These are phyloP conservation scores for Ascochyta pisi DNA, from an alignment of 2,329 filamentous ascomycete genomes.

Conservation along the genomic window DNA sequence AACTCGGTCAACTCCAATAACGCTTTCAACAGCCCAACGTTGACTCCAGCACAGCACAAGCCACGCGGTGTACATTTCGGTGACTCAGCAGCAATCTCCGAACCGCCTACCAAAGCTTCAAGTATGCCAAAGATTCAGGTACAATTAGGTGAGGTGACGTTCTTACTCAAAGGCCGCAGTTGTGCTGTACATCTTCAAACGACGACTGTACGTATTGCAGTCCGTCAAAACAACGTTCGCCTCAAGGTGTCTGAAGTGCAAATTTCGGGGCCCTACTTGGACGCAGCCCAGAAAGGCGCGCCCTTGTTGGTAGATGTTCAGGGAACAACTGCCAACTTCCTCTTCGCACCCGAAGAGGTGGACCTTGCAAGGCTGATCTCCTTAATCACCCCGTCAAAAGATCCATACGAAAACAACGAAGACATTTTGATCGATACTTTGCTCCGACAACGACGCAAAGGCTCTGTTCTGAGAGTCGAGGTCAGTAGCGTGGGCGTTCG, in stretches of 20 bases:
- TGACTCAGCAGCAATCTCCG: constrained; percentile 45
- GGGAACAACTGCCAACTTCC: constrained; percentile 73
- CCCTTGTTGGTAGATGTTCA: constrained; percentile 68
- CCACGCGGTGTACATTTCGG: constrained; percentile 66
- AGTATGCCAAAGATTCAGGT: constrained; percentile 71
- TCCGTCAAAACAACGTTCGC: constrained; percentile 74
- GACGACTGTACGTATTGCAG: constrained; percentile 81
- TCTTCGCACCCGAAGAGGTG: constrained; percentile 73
- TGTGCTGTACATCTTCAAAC: constrained; percentile 78
- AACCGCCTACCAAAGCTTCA: constrained; percentile 22
- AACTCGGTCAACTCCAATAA: constrained; percentile 79
- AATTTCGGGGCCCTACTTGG: constrained; percentile 72
- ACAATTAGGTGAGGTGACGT: constrained; percentile 75
- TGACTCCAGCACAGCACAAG: constrained; percentile 39
- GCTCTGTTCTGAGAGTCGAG: constrained; percentile 76
- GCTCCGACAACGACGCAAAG: constrained; percentile 83
- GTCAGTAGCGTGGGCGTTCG: constrained; percentile 69
- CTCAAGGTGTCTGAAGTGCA: constrained; percentile 78
- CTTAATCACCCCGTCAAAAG: constrained; percentile 88
- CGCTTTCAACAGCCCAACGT: constrained; percentile 52
- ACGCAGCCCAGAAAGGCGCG: constrained; percentile 61
- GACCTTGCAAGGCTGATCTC: constrained; percentile 84
- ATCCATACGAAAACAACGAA: constrained; percentile 87
- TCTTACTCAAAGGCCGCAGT: constrained; percentile 78
- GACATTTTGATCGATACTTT: constrained; percentile 95